Conservation (phyloP, 2,329 filamentous ascomycete species). For the Plenodomus tracheiphilus region DNA sequence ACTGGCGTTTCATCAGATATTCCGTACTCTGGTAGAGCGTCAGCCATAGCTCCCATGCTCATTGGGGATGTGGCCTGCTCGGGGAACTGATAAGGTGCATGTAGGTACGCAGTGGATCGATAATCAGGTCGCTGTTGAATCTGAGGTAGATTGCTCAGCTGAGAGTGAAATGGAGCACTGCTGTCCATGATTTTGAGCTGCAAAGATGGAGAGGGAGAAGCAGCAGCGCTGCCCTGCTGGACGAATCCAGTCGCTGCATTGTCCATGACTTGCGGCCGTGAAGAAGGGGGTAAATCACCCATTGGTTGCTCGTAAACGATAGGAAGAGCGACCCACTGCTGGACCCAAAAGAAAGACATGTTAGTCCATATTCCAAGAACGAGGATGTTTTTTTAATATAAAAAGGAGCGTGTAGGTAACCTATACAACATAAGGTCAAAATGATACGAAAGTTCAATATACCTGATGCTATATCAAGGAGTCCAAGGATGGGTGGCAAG, state of each 20-base stretch:
- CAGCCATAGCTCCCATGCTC: conserved; percentile 44
- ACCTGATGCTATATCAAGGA: conserved; percentile 41
- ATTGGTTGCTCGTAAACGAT: conserved; percentile 45
- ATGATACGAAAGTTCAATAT: conserved; percentile 28
- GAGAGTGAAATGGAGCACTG: conserved; percentile 43
- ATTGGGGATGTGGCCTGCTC: conserved; percentile 32
- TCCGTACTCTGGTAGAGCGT: conserved; percentile 42
- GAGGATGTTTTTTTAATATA: conserved; percentile 20
- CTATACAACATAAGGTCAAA: conserved; percentile 8
- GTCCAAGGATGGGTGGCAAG: conserved; percentile 34
- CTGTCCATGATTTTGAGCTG: conserved; percentile 25
- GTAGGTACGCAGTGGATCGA: conserved; percentile 29
- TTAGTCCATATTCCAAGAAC: conserved; percentile 42
- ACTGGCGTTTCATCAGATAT: conserved; percentile 21
- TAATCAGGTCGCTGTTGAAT: conserved; percentile 32
- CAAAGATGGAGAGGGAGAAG: conserved; percentile 17
- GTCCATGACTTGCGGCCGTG: conserved; percentile 36
- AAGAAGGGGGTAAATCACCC: conserved; percentile 43
- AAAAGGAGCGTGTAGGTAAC: conserved; percentile 19
- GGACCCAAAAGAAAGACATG: conserved; percentile 48
- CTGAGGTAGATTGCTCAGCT: conserved; percentile 39
- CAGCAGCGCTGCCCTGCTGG: conserved; percentile 27
- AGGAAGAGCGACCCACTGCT: conserved; percentile 49
- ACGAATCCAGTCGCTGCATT: conserved; percentile 31
- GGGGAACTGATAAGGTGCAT: conserved; percentile 28